These are phyloP conservation scores for Panellus pusillus DNA, from an alignment of 768 basidiomycete species.

Conservation along the genomic window DNA sequence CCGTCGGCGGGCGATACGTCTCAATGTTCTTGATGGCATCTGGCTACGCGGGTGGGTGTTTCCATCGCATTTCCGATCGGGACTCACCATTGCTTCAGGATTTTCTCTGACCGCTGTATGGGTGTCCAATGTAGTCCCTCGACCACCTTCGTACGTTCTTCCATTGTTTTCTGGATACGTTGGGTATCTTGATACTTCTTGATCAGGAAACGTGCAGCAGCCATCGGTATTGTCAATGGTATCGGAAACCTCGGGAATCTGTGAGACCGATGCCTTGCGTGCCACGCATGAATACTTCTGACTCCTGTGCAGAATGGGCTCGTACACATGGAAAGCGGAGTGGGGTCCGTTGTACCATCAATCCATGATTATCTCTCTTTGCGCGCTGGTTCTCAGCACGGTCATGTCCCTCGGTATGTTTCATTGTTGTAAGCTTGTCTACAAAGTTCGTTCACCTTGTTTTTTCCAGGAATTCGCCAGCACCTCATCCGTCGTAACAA, in stretches of 20 bases:
- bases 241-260: slow-evolving; percentile 52
- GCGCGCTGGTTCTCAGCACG: not conserved
- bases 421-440: not conserved
- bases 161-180: not conserved
- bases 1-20: slow-evolving; percentile 53
- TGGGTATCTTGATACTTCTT: not conserved
- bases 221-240: slow-evolving; percentile 63
- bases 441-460: not conserved
- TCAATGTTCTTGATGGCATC: slow-evolving; percentile 63
- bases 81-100: slow-evolving; percentile 23
- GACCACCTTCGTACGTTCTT: slow-evolving; percentile 52
- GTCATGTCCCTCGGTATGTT: not conserved
- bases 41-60: slow-evolving; percentile 43
- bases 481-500: slow-evolving; percentile 46
- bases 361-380: slow-evolving; percentile 52
- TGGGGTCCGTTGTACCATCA: slow-evolving; percentile 65
- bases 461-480: slow-evolving; percentile 14
- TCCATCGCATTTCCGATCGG: not conserved
- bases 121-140: slow-evolving; percentile 58
- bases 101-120: slow-evolving; percentile 54
- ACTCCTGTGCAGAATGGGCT: slow-evolving; percentile 44
- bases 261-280: slow-evolving; percentile 33
- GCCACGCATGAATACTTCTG: not conserved
- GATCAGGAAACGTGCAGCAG: slow-evolving; percentile 47
- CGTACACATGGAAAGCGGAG: slow-evolving; percentile 55